Base-by-base conservation (phyloP, 306 rosid genomes). In the Prunus armeniaca region DNA sequence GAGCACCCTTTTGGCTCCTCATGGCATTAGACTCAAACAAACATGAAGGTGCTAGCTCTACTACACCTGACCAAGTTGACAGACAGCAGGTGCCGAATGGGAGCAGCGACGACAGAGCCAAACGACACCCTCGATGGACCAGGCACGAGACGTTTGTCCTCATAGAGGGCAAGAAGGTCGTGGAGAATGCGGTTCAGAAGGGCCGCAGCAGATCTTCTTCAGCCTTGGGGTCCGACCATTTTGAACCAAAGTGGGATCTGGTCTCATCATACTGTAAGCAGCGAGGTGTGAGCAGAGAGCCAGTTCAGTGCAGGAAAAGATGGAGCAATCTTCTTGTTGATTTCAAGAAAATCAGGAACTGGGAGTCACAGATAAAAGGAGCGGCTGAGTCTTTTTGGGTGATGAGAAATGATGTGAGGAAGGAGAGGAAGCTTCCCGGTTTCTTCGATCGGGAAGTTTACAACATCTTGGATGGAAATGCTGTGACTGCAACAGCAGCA, bases 251-350 rank as follows among this genome's bases (percentile, higher is more conserved):
- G 69, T 74, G 77, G 77, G 77, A 74, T 18, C 62, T 46, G 69
- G 57, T 74, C 27, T 74, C 77, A 3, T 74, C 61, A 9, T 62
- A 4, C 32, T 74, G 77, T 69, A 74, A 18, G 17, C 28, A 61
- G 47, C 77, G 12, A 9, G 49, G 60, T 1, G 47, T 74, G 47
- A 46, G 28, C 60, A 61, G 61, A 74, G 68, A 28, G 25, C 77
- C 69, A 1, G 47, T 61, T 24, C 69, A 61, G 58, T 74, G 77
- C 30, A 61, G 69, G 60, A 74, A 74, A 52, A 60, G 77, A 74
- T 74, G 69, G 77, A 61, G 77, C 8, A 74, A 61, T 74, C 58
- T 73, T 28, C 60, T 74, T 27, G 77, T 74, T 28, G 77, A 74
- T 46, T 74, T 74, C 32, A 74, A 74, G 69, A 74, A 74, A 13